These are phyloP conservation scores for Mycena metata DNA, from an alignment of 768 basidiomycete species.

Conservation along the genomic window DNA sequence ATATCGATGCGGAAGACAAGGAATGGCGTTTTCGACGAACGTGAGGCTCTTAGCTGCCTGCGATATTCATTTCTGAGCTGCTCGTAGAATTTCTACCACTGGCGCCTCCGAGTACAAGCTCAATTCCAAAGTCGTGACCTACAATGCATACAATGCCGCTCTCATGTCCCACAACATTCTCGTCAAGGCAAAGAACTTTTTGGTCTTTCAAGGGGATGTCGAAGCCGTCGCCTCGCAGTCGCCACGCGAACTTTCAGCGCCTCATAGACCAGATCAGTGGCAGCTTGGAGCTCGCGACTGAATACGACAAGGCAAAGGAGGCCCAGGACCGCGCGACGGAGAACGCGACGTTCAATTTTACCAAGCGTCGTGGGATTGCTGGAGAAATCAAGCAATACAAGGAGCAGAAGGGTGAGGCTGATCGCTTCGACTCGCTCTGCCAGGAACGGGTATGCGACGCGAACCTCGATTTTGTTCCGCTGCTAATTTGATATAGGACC, in stretches of 20 bases:
- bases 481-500: conserved; percentile 66
- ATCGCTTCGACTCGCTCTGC: conserved; percentile 84
- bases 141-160: conserved; percentile 89
- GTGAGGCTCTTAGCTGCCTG: conserved; percentile 62
- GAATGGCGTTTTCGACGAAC: conserved; percentile 94
- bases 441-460: conserved; percentile 72
- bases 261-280: conserved; percentile 98
- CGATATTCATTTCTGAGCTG: conserved; percentile 7
- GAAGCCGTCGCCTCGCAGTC: conserved; percentile 98
- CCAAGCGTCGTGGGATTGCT: conserved; percentile 91
- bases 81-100: conserved; percentile 82
- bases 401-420: conserved; percentile 95
- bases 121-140: conserved; percentile 85
- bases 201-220: conserved; percentile 99
- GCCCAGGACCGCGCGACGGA: conserved; percentile 93
- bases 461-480: conserved; percentile 3
- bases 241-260: conserved; percentile 86
- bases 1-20: conserved; percentile 79
- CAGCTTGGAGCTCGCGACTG: conserved; percentile 87
- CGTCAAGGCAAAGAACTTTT: conserved; percentile 99
- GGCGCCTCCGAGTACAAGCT: conserved; percentile 94
- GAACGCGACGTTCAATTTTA: conserved; percentile 94
- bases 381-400: conserved; percentile 98
- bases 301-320: conserved; percentile 91
- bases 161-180: conserved; percentile 94